Evolutionary conservation across 2,329 filamentous ascomycete genomes (phyloP).

Genomic region (Cyphellophora attinorum): DNA sequence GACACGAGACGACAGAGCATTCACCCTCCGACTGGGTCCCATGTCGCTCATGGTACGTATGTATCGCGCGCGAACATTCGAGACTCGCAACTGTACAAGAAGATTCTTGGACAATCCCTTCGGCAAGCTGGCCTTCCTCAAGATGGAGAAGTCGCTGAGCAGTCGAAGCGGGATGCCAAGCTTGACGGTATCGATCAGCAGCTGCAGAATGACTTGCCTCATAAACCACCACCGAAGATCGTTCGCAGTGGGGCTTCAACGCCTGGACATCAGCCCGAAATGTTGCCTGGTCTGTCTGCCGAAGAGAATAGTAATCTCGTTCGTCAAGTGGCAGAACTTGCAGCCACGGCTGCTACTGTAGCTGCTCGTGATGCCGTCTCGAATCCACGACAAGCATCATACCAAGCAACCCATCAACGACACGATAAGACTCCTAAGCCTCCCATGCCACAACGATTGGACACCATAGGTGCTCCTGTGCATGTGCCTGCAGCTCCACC

Average conservation of each 20-base stretch:
- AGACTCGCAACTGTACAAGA: conserved; percentile 83
- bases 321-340: conserved; percentile 85
- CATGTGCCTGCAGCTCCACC: conserved; percentile 18
- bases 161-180: conserved; percentile 16
- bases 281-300: conserved; percentile 62
- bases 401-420: conserved; percentile 24
- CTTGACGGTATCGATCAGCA: conserved; percentile 35
- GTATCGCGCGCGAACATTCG: conserved; percentile 59
- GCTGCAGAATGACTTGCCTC: conserved; percentile 32
- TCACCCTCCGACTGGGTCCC: conserved; percentile 18
- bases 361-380: conserved; percentile 67
- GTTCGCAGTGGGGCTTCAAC: conserved; percentile 32
- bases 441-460: not conserved
- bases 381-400: conserved; percentile 41
- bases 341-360: conserved; percentile 79
- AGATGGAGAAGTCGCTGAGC: conserved; percentile 28
- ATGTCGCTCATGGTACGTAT: conserved; percentile 25
- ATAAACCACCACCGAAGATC: conserved; percentile 66
- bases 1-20: conserved; percentile 26
- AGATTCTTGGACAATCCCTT: conserved; percentile 82
- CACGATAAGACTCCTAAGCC: not conserved
- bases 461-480: not conserved
- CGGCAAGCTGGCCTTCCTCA: conserved; percentile 66
- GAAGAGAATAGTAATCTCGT: conserved; percentile 74
- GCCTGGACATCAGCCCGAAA: conserved; percentile 25